Percentiles rank a stretch among this genome's conserved stretches.
Evolutionary conservation across 805 yeast species (phyloP).

Genomic region (Hyphopichia homilentoma): DNA sequence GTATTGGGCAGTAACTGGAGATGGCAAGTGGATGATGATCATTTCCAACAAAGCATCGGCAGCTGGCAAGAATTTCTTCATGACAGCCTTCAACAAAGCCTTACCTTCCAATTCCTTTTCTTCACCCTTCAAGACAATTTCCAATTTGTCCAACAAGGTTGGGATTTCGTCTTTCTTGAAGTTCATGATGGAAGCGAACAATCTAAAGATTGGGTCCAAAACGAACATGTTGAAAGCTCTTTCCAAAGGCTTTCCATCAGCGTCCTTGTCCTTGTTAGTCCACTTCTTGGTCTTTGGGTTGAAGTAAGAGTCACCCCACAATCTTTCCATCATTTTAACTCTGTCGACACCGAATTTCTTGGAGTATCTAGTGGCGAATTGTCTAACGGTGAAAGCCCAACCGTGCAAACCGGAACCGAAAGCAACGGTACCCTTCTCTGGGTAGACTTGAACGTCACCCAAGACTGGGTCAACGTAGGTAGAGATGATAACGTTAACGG

Average conservation of each 20-base stretch:
- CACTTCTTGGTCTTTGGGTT: constrained; percentile 99
- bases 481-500: constrained; percentile 96
- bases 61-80: constrained; percentile 99
- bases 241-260: constrained; percentile 92
- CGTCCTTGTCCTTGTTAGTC: constrained; percentile 94
- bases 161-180: constrained; percentile 97
- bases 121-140: constrained; percentile 88
- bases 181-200: constrained; percentile 97
- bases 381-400: constrained; percentile 99
- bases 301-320: constrained; percentile 99
- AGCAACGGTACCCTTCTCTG: constrained; percentile 98
- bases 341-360: constrained; percentile 99
- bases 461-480: constrained; percentile 86
- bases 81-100: constrained; percentile 95
- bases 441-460: constrained; percentile 98
- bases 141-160: constrained; percentile 87
- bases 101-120: constrained; percentile 99
- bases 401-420: constrained; percentile 99
- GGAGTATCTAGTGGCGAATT: constrained; percentile 96
- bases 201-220: constrained; percentile 97
- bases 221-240: constrained; percentile 99
- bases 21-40: constrained; percentile 98
- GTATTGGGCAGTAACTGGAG: constrained; percentile 98
- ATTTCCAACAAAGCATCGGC: constrained; percentile 99
- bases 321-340: constrained; percentile 96